Percentiles rank a stretch among this genome's conserved stretches.
Evolutionary conservation across 2,329 filamentous ascomycete genomes (phyloP).

Genomic region (Fusarium kyushuense): DNA sequence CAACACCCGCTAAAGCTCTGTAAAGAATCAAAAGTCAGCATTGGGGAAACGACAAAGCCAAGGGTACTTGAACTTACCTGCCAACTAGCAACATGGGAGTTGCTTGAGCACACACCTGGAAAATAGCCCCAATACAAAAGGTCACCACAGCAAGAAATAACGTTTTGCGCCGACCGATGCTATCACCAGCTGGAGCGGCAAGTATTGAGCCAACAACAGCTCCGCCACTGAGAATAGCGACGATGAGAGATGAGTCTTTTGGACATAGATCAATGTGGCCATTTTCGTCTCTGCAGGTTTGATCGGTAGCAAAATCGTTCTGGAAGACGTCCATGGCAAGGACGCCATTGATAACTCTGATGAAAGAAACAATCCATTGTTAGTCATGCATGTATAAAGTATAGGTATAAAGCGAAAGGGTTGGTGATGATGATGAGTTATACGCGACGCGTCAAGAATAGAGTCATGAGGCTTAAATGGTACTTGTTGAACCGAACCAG

Average conservation of each 20-base stretch:
- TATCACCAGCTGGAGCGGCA: slow-evolving; percentile 77
- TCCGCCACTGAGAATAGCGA: slow-evolving; percentile 84
- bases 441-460: neutral
- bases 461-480: neutral
- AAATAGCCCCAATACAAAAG: slow-evolving; percentile 78
- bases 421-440: neutral
- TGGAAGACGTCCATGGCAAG: slow-evolving; percentile 78
- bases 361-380: slow-evolving; percentile 23
- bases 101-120: slow-evolving; percentile 74
- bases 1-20: slow-evolving; percentile 76
- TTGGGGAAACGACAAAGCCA: fast-evolving
- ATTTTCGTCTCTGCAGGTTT: slow-evolving; percentile 58
- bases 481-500: neutral
- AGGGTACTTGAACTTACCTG: slow-evolving; percentile 60
- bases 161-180: slow-evolving; percentile 75
- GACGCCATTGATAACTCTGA: slow-evolving; percentile 73
- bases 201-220: slow-evolving; percentile 80
- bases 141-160: slow-evolving; percentile 74
- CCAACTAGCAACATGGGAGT: slow-evolving; percentile 72
- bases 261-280: slow-evolving; percentile 62
- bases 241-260: slow-evolving; percentile 76
- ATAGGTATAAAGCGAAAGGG: too few species aligned
- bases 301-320: slow-evolving; percentile 69
- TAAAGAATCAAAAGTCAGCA: neutral
- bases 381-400: too few species aligned